Base-by-base conservation (phyloP, 2,329 filamentous ascomycete genomes). In the Diaporthe caulivora region DNA sequence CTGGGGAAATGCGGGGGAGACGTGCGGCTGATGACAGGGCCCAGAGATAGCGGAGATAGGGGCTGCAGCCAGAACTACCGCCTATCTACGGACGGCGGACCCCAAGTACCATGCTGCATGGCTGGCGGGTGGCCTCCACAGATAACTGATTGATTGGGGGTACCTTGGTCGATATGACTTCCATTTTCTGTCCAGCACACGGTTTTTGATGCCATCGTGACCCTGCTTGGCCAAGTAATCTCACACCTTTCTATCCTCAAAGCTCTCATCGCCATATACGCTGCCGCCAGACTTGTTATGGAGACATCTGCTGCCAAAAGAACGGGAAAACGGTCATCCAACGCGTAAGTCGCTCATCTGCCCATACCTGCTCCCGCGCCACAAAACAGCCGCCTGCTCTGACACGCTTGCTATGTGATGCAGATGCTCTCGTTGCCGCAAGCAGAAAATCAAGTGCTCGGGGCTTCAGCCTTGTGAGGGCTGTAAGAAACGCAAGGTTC, bases 371-470 rank as follows among this genome's bases (percentile, higher is more conserved):
- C 24, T 26, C 18, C 1, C 11, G 10, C 42, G 11, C 4, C 7
- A 11, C 15, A 42, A 34, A 17, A 42, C 37, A 24, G 57, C 11
- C 37, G 6, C 26, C 29, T 64, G 26, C 24, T 11, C 47, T 67
- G 26, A 86, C 85, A 44, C 86, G 84, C 73, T 79, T 80, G 58
- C 81, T 83, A 75, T 86, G 74, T 86, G 85, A 13, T 44, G 21
- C 21, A 86, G 85, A 53, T 86, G 85, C 74, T 79, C 80, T 60
- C 81, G 84, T 75, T 87, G 85, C 74, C 83, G 85, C 34, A 80
- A 82, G 67, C 84, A 85, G 70, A 86, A 86, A 76, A 85, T 86
- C 75, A 84, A 83, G 76, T 86, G 84, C 76, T 83, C 83, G 26
- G 85, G 84, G 17, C 77, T 79, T 8, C 79, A 82, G 72, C 84